Conservation (phyloP, 2,329 filamentous ascomycete species). For the Pseudogymnoascus sp. region DNA sequence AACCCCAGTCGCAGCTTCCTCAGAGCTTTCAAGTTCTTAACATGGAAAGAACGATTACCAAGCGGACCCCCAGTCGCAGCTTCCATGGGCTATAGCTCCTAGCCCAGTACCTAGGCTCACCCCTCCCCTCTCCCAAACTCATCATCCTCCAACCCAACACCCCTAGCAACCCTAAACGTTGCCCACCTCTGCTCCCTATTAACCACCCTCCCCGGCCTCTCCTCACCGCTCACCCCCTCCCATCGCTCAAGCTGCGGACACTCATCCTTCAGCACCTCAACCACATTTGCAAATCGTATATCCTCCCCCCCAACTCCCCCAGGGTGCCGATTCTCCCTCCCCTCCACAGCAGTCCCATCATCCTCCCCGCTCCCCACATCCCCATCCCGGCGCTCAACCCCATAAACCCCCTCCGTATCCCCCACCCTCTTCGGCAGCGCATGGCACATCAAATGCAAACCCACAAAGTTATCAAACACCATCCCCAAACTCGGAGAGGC, state of each 20-base stretch:
- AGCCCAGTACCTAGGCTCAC: too few relatives aligned
- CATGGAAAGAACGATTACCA: too few relatives aligned
- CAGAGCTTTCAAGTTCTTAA: too few relatives aligned
- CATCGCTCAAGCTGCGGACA: background rate
- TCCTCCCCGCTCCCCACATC: constrained; percentile 9
- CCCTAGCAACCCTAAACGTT: background rate
- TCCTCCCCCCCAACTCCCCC: background rate
- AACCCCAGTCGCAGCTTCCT: too few relatives aligned
- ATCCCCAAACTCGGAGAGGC: constrained; percentile 33
- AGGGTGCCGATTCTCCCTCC: constrained; percentile 10
- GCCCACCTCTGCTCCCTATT: background rate
- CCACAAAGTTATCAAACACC: constrained; percentile 47
- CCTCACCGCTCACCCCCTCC: background rate
- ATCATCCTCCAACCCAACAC: background rate
- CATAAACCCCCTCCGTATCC: constrained; percentile 34
- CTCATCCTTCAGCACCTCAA: constrained; percentile 28
- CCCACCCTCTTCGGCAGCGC: constrained; percentile 33
- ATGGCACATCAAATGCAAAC: constrained; percentile 48
- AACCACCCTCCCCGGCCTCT: background rate
- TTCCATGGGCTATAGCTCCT: too few relatives aligned
- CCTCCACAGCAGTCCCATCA: background rate
- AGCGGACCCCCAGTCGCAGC: too few relatives aligned
- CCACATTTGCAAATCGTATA: constrained; percentile 11
- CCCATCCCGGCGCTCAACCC: background rate
- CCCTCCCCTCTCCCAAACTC: background rate